phyloP scores from a whole-genome alignment of 2,329 filamentous ascomycete species.

The Aspergillus unguis region DNA sequence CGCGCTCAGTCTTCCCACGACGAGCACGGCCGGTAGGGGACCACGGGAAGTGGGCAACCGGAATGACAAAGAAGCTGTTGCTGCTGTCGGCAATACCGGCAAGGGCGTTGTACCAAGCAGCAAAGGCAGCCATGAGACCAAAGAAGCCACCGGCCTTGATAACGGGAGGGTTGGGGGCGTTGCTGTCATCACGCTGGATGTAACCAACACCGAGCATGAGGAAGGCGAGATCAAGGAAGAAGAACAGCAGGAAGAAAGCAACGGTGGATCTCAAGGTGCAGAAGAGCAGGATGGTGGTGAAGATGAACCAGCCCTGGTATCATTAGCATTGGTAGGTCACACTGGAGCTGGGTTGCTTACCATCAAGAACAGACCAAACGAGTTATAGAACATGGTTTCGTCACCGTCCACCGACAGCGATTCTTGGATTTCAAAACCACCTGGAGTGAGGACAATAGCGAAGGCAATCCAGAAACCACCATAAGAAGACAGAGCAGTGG shows the following conservation, averaged over 20 bases:
- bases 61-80: slow-evolving; percentile 86
- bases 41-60: slow-evolving; percentile 94
- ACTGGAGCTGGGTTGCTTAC: slow-evolving; percentile 33
- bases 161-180: slow-evolving; percentile 46
- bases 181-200: slow-evolving; percentile 50
- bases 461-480: slow-evolving; percentile 81
- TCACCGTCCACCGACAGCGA: slow-evolving; percentile 31
- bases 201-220: slow-evolving; percentile 67
- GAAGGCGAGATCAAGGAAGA: slow-evolving; percentile 73
- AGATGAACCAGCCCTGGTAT: slow-evolving; percentile 73
- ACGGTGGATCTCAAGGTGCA: slow-evolving; percentile 74
- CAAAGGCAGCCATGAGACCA: slow-evolving; percentile 74
- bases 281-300: slow-evolving; percentile 70
- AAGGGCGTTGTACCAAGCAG: slow-evolving; percentile 84
- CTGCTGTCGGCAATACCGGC: slow-evolving; percentile 70
- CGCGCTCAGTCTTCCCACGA: slow-evolving; percentile 54
- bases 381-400: slow-evolving; percentile 53
- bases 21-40: slow-evolving; percentile 68
- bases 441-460: slow-evolving; percentile 67
- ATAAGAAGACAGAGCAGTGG: slow-evolving; percentile 75
- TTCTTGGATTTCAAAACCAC: slow-evolving; percentile 59
- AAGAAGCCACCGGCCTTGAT: slow-evolving; percentile 73
- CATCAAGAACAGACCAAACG: slow-evolving; percentile 70
- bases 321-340: slow-evolving; percentile 7
- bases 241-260: slow-evolving; percentile 74